phyloP scores from a whole-genome alignment of 441 rosid species.

The Erodium moschatum region DNA sequence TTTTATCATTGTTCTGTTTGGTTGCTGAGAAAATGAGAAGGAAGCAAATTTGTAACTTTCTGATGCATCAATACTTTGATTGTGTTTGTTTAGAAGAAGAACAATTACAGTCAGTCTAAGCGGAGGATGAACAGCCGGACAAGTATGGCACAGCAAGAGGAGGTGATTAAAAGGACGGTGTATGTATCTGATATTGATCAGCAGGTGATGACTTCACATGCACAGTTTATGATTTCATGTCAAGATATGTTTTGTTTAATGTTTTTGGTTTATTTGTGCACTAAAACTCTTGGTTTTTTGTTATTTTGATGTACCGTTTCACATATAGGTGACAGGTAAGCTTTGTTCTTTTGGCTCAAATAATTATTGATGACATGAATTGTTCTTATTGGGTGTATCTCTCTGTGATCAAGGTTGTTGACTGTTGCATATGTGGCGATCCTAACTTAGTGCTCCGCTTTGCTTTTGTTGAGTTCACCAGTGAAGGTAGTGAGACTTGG shows the following conservation, averaged over 20 bases:
- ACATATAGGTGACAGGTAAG: constrained; percentile 68
- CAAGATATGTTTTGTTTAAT: too few relatives aligned
- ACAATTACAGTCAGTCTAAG: constrained; percentile 31
- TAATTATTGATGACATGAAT: too few relatives aligned
- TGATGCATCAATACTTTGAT: background rate
- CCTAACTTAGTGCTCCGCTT: constrained; percentile 85
- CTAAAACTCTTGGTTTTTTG: background rate
- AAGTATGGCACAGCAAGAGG: constrained; percentile 76
- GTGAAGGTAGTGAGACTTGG: constrained; percentile 47
- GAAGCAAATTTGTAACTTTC: background rate
- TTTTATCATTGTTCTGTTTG: constrained; percentile 1
- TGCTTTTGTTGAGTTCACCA: constrained; percentile 71
- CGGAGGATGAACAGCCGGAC: constrained; percentile 65
- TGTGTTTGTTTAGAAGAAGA: constrained; percentile 45
- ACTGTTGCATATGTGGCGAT: constrained; percentile 95
- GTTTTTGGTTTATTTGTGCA: too few relatives aligned
- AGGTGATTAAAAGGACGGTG: constrained; percentile 28
- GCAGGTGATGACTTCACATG: constrained; percentile 36
- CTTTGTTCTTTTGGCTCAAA: constrained; percentile 9
- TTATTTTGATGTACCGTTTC: constrained; percentile 7
- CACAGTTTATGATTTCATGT: too few relatives aligned
- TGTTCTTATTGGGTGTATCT: constrained; percentile 5
- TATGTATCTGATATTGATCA: constrained; percentile 88
- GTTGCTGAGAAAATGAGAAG: background rate
- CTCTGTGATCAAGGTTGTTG: constrained; percentile 51